These are phyloP conservation scores for Arthroderma sp. DNA, from an alignment of 2,329 filamentous ascomycete species.

Conservation along the genomic window DNA sequence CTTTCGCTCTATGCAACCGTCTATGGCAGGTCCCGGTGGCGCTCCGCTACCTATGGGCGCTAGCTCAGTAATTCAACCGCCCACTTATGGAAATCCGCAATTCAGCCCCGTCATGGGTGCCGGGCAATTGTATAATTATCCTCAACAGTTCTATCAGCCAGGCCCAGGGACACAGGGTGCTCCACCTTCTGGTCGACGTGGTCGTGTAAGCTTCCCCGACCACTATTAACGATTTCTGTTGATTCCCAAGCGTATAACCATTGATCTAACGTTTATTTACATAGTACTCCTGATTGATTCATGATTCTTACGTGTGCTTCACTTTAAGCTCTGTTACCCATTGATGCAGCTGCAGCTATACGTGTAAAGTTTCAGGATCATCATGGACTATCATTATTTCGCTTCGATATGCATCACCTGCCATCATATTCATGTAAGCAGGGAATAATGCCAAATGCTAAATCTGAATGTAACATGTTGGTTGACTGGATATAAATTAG, in stretches of 20 bases:
- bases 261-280: not conserved
- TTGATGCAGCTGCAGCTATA: conserved; percentile 7
- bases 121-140: conserved; percentile 42
- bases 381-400: not conserved
- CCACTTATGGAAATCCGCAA: conserved; percentile 33
- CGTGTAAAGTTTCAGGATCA: not conserved
- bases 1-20: conserved; percentile 32
- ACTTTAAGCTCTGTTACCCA: not conserved
- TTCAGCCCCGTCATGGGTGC: conserved; percentile 36
- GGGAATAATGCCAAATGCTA: not conserved
- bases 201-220: conserved; percentile 36
- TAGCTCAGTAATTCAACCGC: conserved; percentile 39
- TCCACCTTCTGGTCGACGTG: conserved; percentile 40
- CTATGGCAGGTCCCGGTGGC: conserved; percentile 26
- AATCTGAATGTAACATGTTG: not conserved
- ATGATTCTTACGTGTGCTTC: conserved; percentile 1
- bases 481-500: not conserved
- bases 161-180: conserved; percentile 34
- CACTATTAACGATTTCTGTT: not conserved
- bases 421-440: not conserved
- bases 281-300: conserved; percentile 4
- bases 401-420: not conserved
- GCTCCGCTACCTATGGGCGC: conserved; percentile 27
- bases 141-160: conserved; percentile 39
- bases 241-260: not conserved